A percentile compares a stretch with the other conserved stretches of the same genome.
Evolutionary conservation across 2,329 filamentous ascomycete species (phyloP).

Genomic region (Cadophora gregata): DNA sequence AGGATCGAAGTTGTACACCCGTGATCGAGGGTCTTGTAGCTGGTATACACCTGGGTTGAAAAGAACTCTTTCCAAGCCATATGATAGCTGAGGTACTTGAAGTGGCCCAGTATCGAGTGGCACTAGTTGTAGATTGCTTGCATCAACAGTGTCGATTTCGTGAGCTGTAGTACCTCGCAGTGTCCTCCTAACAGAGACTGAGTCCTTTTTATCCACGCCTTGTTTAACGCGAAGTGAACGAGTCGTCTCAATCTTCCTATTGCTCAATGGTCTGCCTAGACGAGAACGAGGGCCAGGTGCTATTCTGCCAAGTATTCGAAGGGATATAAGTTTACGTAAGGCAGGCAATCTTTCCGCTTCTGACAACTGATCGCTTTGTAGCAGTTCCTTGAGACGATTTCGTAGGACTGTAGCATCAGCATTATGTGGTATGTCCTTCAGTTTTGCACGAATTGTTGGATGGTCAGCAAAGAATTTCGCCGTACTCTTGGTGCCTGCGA

Average conservation of each 20-base stretch:
- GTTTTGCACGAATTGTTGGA: slow-evolving; percentile 1
- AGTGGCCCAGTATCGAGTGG: slow-evolving; percentile 40
- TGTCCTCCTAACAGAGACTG: not conserved
- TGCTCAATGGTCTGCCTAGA: not conserved
- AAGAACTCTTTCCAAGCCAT: slow-evolving; percentile 62
- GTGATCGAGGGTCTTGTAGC: slow-evolving; percentile 84
- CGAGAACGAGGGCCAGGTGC: not conserved
- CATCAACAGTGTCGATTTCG: slow-evolving; percentile 40
- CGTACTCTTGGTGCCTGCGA: not conserved
- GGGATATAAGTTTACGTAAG: not conserved
- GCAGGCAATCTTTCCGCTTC: slow-evolving; percentile 2
- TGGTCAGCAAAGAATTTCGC: slow-evolving; percentile 1
- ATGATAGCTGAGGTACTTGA: slow-evolving; percentile 42
- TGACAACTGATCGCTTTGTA: not conserved
- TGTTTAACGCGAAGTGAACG: not conserved
- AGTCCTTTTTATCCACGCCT: not conserved
- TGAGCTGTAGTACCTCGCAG: slow-evolving; percentile 21
- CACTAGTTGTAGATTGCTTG: slow-evolving; percentile 37
- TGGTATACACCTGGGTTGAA: slow-evolving; percentile 96
- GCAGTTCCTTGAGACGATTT: not conserved
- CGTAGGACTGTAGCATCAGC: not conserved
- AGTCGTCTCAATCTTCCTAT: not conserved
- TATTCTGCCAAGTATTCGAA: not conserved
- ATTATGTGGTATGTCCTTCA: not conserved
- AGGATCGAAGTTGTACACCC: slow-evolving; percentile 96